Percentiles rank a stretch among this genome's conserved stretches.
These are phyloP conservation scores for Backusella westeae DNA, from an alignment of 192 early-diverging fungal genomes.

Conservation along the genomic window DNA sequence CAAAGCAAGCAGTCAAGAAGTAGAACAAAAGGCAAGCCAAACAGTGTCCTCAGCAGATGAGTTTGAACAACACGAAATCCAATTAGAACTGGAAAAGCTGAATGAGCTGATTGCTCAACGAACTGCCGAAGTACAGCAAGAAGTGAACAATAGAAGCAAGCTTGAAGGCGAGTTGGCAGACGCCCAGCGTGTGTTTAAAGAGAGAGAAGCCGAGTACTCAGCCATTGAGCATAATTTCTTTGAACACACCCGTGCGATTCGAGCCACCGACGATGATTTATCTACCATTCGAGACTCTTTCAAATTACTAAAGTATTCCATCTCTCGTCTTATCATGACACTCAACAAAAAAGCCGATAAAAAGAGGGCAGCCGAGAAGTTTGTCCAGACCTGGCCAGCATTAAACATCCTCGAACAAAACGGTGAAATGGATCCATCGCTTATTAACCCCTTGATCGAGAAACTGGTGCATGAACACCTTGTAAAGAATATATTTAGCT, in stretches of 20 bases:
- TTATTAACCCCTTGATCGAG: slow-evolving; percentile 36
- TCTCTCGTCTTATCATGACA: slow-evolving; percentile 33
- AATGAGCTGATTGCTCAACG: slow-evolving; percentile 14
- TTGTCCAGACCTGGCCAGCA: slow-evolving; percentile 29
- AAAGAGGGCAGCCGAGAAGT: slow-evolving; percentile 26
- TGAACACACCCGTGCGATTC: slow-evolving; percentile 31
- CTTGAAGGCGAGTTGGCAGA: slow-evolving; percentile 23
- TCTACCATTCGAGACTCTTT: slow-evolving; percentile 40
- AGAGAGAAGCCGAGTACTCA: slow-evolving; percentile 32
- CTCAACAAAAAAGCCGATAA: slow-evolving; percentile 40
- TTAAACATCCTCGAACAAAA: slow-evolving; percentile 20
- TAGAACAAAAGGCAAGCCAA: not conserved
- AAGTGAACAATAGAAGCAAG: slow-evolving; percentile 12
- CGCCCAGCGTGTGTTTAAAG: slow-evolving; percentile 25
- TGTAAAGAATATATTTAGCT: slow-evolving; percentile 28
- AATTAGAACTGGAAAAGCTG: slow-evolving; percentile 20
- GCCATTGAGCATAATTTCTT: slow-evolving; percentile 39
- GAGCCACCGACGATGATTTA: slow-evolving; percentile 42
- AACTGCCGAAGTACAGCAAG: slow-evolving; percentile 6
- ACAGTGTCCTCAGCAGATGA: not conserved
- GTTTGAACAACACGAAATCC: not conserved
- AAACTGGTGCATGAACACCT: slow-evolving; percentile 34
- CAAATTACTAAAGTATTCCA: slow-evolving; percentile 34
- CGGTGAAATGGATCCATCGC: slow-evolving; percentile 25
- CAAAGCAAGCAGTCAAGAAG: not conserved